Base-by-base conservation (phyloP, 768 basidiomycete species). In the Phlegmacium glaucopus region DNA sequence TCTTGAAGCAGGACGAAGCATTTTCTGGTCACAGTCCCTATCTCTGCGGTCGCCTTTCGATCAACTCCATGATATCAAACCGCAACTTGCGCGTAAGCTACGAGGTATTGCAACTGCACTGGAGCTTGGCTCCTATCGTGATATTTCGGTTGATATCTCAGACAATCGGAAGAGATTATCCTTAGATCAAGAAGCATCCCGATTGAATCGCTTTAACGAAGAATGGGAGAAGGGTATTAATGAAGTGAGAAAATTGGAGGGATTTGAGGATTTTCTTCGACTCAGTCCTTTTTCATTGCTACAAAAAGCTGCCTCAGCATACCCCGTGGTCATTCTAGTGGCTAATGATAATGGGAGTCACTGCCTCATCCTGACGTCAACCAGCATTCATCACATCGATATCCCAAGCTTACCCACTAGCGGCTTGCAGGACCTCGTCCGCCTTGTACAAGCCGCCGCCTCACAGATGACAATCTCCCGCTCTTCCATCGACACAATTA, bases 11-110 rank as follows among this genome's bases (percentile, higher is more conserved):
- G 50, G 50, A 18, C 50, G 50, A 2, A 38, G 27, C 10, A 28
- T 55, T 34, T 55, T 55, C 27, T 55, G 53, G 53, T 45, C 50
- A 7, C 53, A 55, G 22, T 18, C 45, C 32, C 39, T 55, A 28
- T 41, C 32, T 2, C 44, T 55, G 10, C 47, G 50, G 8, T 48
- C 50, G 10, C 53, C 53, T 11, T 42, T 55, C 10, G 50, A 51
- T 22, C 10, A 43, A 16, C 39, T 51, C 4, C 47, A 42, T 22
- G 45, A 38, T 9, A 37, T 43, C 30, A n/a, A n/a, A n/a, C n/a
- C n/a, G n/a, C n/a, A n/a, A n/a, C 44, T 55, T 15, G 47, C 16
- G 28, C 25, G 36, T n/a, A 26, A 36, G 11, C 35, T 55, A 12
- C 29, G 13, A 11, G 11, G 6, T 11, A 39, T 49, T 16, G 45